Evolutionary conservation across 202 grass and related monocot genomes (phyloP).

Genomic region (Setaria viridis): DNA sequence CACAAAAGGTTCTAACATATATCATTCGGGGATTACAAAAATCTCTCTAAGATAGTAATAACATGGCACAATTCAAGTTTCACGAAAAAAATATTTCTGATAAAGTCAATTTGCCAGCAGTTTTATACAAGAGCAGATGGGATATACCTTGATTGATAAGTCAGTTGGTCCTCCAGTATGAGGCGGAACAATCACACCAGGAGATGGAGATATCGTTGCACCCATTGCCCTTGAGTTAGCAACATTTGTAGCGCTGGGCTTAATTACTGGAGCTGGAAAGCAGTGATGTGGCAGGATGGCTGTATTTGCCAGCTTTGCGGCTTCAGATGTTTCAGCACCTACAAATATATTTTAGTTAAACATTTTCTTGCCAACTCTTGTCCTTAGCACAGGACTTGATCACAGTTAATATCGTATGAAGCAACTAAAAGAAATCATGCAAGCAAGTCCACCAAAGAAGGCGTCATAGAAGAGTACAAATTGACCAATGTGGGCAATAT

Average conservation of each 20-base stretch:
- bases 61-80: background rate
- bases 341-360: conserved; percentile 38
- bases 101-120: conserved; percentile 14
- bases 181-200: conserved; percentile 42
- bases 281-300: conserved; percentile 50
- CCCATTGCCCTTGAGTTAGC: conserved; percentile 51
- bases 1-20: background rate
- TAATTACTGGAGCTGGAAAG: conserved; percentile 61
- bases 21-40: background rate
- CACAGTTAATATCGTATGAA: background rate
- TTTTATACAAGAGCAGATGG: background rate
- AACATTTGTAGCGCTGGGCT: conserved; percentile 52
- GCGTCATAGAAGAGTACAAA: background rate
- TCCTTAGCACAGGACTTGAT: conserved; percentile 28
- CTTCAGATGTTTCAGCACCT: conserved; percentile 49
- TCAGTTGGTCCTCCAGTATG: conserved; percentile 58
- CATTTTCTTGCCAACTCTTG: conserved; percentile 34
- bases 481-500: conserved; percentile 18
- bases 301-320: conserved; percentile 55
- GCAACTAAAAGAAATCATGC: conserved; percentile 17
- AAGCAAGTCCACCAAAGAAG: conserved; percentile 25
- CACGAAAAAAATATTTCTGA: background rate
- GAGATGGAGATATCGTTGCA: conserved; percentile 41
- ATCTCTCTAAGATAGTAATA: background rate
- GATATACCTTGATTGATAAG: conserved; percentile 70